phyloP scores from a whole-genome alignment of 495 filamentous ascomycete species.

The Penicillium nucicola region DNA sequence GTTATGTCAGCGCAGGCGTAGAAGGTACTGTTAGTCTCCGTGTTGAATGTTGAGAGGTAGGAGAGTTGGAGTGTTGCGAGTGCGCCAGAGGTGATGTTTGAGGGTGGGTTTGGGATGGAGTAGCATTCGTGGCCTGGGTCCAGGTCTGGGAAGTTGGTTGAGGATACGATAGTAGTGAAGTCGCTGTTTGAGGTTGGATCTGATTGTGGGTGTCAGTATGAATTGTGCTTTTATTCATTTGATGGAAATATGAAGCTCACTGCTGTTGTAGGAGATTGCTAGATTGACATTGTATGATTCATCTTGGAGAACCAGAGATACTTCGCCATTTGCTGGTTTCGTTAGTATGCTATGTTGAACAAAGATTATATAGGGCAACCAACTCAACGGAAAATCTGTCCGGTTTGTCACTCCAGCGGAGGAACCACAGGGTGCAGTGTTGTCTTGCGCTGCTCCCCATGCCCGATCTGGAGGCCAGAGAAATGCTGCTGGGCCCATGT shows the following conservation, averaged over 20 bases:
- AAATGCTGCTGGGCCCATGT: conserved; percentile 54
- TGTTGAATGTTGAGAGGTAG: conserved; percentile 44
- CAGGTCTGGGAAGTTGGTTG: conserved; percentile 25
- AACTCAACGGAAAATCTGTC: conserved; percentile 44
- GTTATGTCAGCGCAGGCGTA: conserved; percentile 52
- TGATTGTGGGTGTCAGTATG: background rate
- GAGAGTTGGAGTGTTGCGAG: conserved; percentile 53
- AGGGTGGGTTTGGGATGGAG: conserved; percentile 36
- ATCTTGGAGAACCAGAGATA: conserved; percentile 38
- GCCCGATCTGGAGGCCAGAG: conserved; percentile 49
- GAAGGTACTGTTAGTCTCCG: conserved; percentile 44
- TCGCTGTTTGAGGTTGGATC: conserved; percentile 42
- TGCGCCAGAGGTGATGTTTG: conserved; percentile 31
- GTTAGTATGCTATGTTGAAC: too few species aligned
- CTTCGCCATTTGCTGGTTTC: conserved; percentile 20
- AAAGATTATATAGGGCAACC: conserved; percentile 5
- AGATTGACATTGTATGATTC: conserved; percentile 48
- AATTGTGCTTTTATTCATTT: too few species aligned
- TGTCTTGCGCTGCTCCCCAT: conserved; percentile 44
- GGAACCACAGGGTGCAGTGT: conserved; percentile 47
- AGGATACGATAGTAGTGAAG: conserved; percentile 38
- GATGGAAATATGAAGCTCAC: conserved; percentile 23
- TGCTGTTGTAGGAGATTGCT: conserved; percentile 40
- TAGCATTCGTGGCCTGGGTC: conserved; percentile 51
- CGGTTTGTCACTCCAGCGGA: conserved; percentile 33